Conservation (phyloP, 768 basidiomycete genomes). For the Tulasnella sp. region DNA sequence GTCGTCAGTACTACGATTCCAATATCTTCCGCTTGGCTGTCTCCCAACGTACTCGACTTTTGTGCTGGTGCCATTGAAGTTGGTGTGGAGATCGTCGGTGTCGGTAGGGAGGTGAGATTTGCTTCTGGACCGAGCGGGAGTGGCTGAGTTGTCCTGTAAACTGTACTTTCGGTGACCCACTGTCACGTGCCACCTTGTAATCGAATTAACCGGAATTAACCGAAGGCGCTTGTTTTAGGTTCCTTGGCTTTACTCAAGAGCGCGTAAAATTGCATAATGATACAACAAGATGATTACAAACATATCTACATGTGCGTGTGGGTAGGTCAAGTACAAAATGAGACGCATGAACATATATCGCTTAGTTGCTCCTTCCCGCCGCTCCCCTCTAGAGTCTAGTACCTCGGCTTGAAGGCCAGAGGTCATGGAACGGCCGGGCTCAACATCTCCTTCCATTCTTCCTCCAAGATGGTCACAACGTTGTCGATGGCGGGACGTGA, state of each 20-base stretch:
- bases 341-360: not conserved
- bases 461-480: not conserved
- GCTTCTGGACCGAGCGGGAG: conserved; percentile 3
- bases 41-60: not conserved
- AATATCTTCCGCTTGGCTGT: not conserved
- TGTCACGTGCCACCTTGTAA: not conserved
- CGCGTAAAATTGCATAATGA: not conserved
- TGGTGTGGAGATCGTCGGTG: not conserved
- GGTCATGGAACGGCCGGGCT: not conserved
- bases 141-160: conserved; percentile 7
- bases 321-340: not conserved
- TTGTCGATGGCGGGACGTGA: not conserved
- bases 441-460: not conserved
- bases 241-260: not conserved
- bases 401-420: not conserved
- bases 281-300: not conserved
- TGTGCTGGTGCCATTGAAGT: conserved; percentile 2
- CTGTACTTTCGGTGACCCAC: not conserved
- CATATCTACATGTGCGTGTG: not conserved
- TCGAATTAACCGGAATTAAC: not conserved
- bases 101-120: not conserved
- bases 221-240: too few species aligned
- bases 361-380: not conserved
- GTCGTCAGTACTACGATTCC: not conserved
- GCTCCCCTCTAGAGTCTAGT: not conserved